Evolutionary conservation across 768 basidiomycete genomes (phyloP), one percentile per base, ranked within the genome.

Genomic region (Panaeolus cyanescens): DNA sequence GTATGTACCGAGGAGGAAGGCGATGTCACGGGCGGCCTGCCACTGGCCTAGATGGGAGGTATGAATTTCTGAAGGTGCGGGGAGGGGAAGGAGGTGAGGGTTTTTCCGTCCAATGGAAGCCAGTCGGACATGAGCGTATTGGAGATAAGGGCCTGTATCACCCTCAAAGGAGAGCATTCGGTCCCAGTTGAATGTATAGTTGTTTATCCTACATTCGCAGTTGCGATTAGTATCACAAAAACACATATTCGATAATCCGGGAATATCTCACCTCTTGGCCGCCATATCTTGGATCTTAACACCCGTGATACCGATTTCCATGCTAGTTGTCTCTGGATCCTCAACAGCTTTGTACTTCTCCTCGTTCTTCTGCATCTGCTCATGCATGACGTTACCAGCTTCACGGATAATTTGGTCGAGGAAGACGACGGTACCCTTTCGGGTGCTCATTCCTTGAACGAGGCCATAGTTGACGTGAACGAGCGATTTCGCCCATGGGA

Each of bases 211-310:
- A 65, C 4, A 55, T 19, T 37, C 8, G 6, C n/a, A 15, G 40
- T 25, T 61, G 32, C 63, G 20, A 34, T 58, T 6, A 56, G 20
- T 32, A 50, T 20, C 13, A n/a, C 25, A 17, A 15, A 40, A 31
- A 2, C 12, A 31, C 22, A 1, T 13, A 33, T 33, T 19, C 13
- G 25, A 39, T 32, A 8, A 34, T 39, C 13, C 22, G 34, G 37
- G 25, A 58, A 36, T 10, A 31, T 59, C 85, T 45, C 64, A 95
- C 95, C 95, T 81, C 74, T 94, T 96, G 13, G 93, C 94, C 40
- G 91, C 84, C 94, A 96, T 95, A 71, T 97, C 95, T 75, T 99
- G 97, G 62, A 99, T 95, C 80, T 98, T 99, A 66, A 99, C 90
- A 2, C 94, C 95, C 0, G 94, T 91, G 68, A 97, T 94, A 19